Evolutionary conservation across 2,329 filamentous ascomycete genomes (phyloP).

Genomic region (Fusarium sp.): DNA sequence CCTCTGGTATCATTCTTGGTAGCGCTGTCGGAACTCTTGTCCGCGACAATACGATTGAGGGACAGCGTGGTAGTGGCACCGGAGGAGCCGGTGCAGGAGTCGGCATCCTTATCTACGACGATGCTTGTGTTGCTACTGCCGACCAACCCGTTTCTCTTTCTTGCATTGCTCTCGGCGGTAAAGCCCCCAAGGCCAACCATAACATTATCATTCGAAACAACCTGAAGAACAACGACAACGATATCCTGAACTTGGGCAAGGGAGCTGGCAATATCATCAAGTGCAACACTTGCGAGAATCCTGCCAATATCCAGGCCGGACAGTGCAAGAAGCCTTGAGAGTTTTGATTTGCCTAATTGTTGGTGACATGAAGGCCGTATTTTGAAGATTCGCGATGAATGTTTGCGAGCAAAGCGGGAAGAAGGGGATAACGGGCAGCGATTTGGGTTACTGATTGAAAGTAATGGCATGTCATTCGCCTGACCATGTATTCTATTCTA

Average conservation of each 20-base stretch:
- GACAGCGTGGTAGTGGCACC: slow-evolving; percentile 27
- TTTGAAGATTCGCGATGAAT: not conserved
- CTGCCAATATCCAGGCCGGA: slow-evolving; percentile 4
- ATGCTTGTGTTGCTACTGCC: slow-evolving; percentile 12
- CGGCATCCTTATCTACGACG: slow-evolving; percentile 41
- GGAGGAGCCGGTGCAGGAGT: slow-evolving; percentile 29
- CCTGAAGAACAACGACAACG: slow-evolving; percentile 42
- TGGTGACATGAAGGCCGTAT: not conserved
- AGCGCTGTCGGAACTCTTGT: slow-evolving; percentile 43
- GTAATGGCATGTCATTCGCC: not conserved
- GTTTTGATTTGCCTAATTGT: no score
- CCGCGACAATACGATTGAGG: slow-evolving; percentile 42
- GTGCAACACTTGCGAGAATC: slow-evolving; percentile 36
- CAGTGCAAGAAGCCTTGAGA: slow-evolving; percentile 9
- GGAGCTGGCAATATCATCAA: slow-evolving; percentile 36
- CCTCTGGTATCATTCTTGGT: slow-evolving; percentile 41
- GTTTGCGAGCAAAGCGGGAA: not conserved
- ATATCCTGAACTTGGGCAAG: slow-evolving; percentile 30
- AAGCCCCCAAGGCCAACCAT: slow-evolving; percentile 29
- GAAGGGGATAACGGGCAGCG: accelerated
- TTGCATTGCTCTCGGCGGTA: slow-evolving; percentile 20
- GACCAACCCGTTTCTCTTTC: not conserved
- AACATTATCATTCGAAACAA: slow-evolving; percentile 45
- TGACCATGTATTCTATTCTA: not conserved
- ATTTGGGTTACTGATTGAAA: not conserved